Base-by-base conservation (phyloP, 176 grass and related monocot genomes). In the Ananas comosus region DNA sequence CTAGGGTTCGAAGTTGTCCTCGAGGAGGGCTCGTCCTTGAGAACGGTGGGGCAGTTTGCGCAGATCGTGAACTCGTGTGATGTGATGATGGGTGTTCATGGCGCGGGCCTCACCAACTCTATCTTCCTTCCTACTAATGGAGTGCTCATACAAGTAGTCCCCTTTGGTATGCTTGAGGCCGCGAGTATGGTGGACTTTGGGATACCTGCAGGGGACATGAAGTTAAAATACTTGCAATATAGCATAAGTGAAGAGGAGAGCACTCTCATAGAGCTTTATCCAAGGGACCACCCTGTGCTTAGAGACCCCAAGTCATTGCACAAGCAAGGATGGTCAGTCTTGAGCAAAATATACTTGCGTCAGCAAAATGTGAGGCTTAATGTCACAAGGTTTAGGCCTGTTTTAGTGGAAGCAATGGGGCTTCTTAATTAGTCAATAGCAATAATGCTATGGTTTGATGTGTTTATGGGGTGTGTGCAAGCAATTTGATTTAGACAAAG, bases 41-140 rank as follows among this genome's bases (percentile, higher is more conserved):
- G 85, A 18, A 80, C 83, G 68, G 76, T 74, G 72, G 51, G 67
- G 0, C 78, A 83, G 65, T 92, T 89, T 70, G 83, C 86, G 3
- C 52, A 65, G 12, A 73, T 89, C 10, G 86, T 93, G 8, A 93
- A 93, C 80, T 86, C 82, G 7, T 81, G 75, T 11, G 90, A 93
- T 64, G 86, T 89, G 2, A 81, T 93, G 90, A 53, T 93, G 68
- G 90, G 86, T 10, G 83, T 93, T 19, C 86, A 89, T 14, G 90
- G 90, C 66, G 90, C 83, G 1, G 90, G 90, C 42, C 78, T 93
- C 2, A 79, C 83, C 1, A 93, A 93, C 77, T 65, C 83, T 76
- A 71, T 93, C 48, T 93, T 93, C 83, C 80, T 93, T 0, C 90
- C 90, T 0, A 80, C 79, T 33, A 81, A 87, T 69, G 86, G 83